Evolutionary conservation across 495 filamentous ascomycete genomes (phyloP), one percentile per base, ranked within the genome.

Genomic region (Barbatosphaeria neglecta): DNA sequence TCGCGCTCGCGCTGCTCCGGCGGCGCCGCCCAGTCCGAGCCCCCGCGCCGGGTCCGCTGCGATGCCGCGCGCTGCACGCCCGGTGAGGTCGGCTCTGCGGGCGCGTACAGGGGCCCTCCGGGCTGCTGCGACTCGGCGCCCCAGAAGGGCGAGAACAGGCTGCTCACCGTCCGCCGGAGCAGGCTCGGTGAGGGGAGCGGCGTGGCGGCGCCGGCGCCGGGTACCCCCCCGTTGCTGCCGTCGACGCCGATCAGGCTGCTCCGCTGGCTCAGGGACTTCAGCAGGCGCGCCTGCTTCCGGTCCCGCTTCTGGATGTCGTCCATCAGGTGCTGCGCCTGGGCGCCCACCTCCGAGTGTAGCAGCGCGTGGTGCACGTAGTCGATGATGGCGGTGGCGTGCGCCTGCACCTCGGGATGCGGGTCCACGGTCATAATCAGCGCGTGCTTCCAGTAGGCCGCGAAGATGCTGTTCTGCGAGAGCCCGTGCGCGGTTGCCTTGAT

Each of bases 381-480:
- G 20, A 94, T 75, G 33, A 96, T 77, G 23, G 82, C 74, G 11
- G 75, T 76, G 6, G 88, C 92, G 60, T 88, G 81, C 53, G 84
- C 78, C 38, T 90, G 86, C 24, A 96, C 85, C 50, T 97, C 89
- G 8, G 92, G 92, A 59, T 95, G 89, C 19, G 92, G 90, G 52
- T 97, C 92, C 22, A 94, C 87, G 25, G 87, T 87, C 65, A 97
- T 68, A 37, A 90, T 83, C 27, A 96, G 71, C 39, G 95, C 70
- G 47, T 95, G 90, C 59, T 93, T 90, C 92, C 92, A 97, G 46
- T 93, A 83, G 1, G 89, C 83, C 8, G 86, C 83, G 60, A 90
- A 95, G 16, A 95, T 83, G 0, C 87, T 93, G 52, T 93, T 87
- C 22, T 83, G 81, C 10, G 89, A 87, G 10, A 95, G 58, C 2